Conservation (phyloP, 805 yeast genomes). For the Candida gorgasii region DNA sequence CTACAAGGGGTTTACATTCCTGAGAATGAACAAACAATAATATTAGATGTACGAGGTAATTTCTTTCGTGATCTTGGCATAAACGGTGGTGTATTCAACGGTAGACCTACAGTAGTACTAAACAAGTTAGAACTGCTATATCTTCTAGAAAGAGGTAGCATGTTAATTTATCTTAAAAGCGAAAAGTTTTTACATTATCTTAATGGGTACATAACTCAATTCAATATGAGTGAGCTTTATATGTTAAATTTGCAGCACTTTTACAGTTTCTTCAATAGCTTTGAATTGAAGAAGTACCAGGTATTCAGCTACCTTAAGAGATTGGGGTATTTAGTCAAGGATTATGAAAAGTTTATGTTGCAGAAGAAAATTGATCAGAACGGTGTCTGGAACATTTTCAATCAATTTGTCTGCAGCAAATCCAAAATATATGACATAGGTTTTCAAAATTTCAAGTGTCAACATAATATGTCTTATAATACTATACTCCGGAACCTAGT, state of each 20-base stretch:
- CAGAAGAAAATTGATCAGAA: background rate
- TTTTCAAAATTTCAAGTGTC: conserved; percentile 8
- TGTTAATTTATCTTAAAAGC: conserved; percentile 29
- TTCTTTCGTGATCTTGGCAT: conserved; percentile 76
- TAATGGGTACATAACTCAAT: conserved; percentile 15
- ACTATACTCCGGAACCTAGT: conserved; percentile 10
- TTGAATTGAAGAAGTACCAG: conserved; percentile 42
- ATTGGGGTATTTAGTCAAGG: conserved; percentile 68
- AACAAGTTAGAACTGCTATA: conserved; percentile 71
- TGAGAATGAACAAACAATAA: conserved; percentile 25
- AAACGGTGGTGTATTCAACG: conserved; percentile 19
- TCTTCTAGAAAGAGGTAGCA: conserved; percentile 74
- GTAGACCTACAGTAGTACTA: conserved; percentile 45
- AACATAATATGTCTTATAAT: conserved; percentile 24
- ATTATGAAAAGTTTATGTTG: conserved; percentile 11
- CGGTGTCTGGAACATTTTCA: background rate
- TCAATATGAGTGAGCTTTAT: conserved; percentile 23
- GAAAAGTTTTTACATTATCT: conserved; percentile 23
- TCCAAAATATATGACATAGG: conserved; percentile 4
- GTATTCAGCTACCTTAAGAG: conserved; percentile 76
- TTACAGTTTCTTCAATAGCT: conserved; percentile 39
- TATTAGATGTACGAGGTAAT: conserved; percentile 62
- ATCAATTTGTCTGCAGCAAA: background rate
- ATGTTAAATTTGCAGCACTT: conserved; percentile 63
- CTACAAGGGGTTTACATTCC: conserved; percentile 52